phyloP scores from a whole-genome alignment of 2,329 filamentous ascomycete genomes.

The Dothistroma septosporum region DNA sequence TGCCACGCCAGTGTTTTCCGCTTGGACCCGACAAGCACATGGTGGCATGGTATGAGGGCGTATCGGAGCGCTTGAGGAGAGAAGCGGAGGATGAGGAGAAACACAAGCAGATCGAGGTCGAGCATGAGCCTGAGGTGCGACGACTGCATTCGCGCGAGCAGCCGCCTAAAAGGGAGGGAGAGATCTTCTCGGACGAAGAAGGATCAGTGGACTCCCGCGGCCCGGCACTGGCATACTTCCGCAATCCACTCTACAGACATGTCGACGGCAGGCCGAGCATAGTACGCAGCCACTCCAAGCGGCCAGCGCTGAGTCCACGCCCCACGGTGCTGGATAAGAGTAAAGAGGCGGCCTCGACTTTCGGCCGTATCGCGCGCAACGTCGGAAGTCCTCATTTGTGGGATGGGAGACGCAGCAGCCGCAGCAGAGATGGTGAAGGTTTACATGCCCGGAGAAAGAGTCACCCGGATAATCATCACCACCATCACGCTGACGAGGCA shows the following conservation, averaged over 20 bases:
- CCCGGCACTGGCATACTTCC: constrained; percentile 47
- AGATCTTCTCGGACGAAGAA: constrained; percentile 32
- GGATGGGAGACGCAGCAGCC: constrained; percentile 29
- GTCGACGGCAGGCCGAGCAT: constrained; percentile 42
- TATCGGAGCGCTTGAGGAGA: constrained; percentile 64
- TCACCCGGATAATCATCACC: constrained; percentile 24
- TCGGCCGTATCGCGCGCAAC: constrained; percentile 35
- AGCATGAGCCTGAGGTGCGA: constrained; percentile 23
- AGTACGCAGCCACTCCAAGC: constrained; percentile 37
- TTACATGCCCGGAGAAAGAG: constrained; percentile 21
- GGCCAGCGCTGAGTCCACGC: constrained; percentile 32
- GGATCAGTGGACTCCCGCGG: constrained; percentile 43
- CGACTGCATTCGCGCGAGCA: constrained; percentile 21
- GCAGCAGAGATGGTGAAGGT: constrained; percentile 27
- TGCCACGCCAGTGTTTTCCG: constrained; percentile 69
- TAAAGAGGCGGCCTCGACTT: constrained; percentile 34
- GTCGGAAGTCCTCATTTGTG: constrained; percentile 37
- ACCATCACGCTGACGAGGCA: constrained; percentile 21
- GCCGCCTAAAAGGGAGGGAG: constrained; percentile 18
- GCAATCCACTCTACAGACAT: constrained; percentile 48
- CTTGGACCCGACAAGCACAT: constrained; percentile 71
- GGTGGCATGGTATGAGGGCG: constrained; percentile 77
- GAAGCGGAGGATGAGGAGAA: constrained; percentile 51
- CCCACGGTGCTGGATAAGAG: constrained; percentile 34
- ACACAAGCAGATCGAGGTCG: constrained; percentile 25